phyloP scores from a whole-genome alignment of 352 stramenopile species.

The Phytophthora hybrid region DNA sequence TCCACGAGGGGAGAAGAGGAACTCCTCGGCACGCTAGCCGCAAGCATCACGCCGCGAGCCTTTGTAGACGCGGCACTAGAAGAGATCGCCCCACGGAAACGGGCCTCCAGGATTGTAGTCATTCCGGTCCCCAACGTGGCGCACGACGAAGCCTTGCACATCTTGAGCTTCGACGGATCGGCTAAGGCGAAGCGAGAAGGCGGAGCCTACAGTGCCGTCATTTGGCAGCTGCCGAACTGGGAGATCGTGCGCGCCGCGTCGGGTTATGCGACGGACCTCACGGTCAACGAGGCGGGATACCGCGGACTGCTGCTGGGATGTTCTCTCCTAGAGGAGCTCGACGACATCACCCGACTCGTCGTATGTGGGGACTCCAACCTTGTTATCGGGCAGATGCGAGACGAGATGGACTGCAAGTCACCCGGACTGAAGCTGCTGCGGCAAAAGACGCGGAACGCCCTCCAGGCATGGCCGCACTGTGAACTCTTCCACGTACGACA shows the following conservation, averaged over 20 bases:
- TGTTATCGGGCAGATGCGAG: too few relatives aligned
- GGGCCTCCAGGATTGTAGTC: background rate
- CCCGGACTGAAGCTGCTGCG: too few relatives aligned
- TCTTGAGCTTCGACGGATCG: slow-evolving; percentile 22
- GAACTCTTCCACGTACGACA: too few relatives aligned
- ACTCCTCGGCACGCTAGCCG: background rate
- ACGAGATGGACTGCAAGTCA: too few relatives aligned
- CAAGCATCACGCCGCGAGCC: slow-evolving; percentile 8
- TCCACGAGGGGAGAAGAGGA: slow-evolving; percentile 5
- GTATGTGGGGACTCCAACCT: too few relatives aligned
- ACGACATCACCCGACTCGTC: too few relatives aligned
- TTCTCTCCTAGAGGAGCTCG: too few relatives aligned
- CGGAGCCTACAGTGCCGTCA: background rate
- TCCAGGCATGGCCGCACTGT: too few relatives aligned
- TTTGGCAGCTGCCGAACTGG: slow-evolving; percentile 27
- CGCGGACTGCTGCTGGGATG: too few relatives aligned
- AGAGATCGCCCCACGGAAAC: background rate
- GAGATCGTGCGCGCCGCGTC: background rate
- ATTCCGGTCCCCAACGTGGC: background rate
- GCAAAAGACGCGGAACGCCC: too few relatives aligned
- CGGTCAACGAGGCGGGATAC: slow-evolving; percentile 20
- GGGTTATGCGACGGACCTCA: background rate
- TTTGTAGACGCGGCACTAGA: background rate
- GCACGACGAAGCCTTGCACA: background rate
- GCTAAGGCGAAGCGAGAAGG: slow-evolving; percentile 5